Evolutionary conservation across 2,329 filamentous ascomycete genomes (phyloP), one percentile per base, ranked within the genome.

Genomic region (Fusarium gaditjirri): DNA sequence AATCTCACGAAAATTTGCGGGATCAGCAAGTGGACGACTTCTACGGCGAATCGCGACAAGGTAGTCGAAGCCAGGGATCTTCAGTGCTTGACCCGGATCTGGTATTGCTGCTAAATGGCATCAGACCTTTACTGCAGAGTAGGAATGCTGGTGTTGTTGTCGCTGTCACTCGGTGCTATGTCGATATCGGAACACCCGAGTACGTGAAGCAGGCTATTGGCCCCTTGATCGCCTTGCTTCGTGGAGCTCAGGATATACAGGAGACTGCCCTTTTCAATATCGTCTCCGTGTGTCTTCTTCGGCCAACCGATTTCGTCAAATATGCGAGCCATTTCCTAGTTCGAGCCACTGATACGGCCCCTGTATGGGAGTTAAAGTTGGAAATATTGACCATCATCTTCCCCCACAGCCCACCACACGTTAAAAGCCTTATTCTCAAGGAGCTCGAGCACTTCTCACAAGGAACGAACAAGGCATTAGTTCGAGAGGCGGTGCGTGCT

Each of bases 361-460:
- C 93, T 25, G 92, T 97, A 25, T 97, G 94, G 93, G 91, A 92
- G 69, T 87, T 98, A 42, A 99, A 99, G 82, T 86, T 99, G 31
- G 97, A 99, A 80, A 85, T 97, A 8, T 85, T 98, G 61, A 95
- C 96, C 0, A 86, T 99, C 68, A 91, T 98, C 73, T 99, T 98
- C 76, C 94, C 95, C 0, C 89, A 97, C 78, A 91, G 91, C 72
- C 90, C 91, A 10, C 80, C 89, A 14, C 91, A 94, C 65, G 85
- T 93, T 65, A 97, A 97, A 81, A 93, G 93, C 62, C 87, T 99
- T 11, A 94, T 98, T 49, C 87, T 99, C 55, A 95, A 93, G 73
- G 96, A 99, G 79, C 87, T 99, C 10, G 95, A 97, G 77, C 95
- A 98, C 82, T 98, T 98, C 81, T 94, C 93, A 1, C 90, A 92